Base-by-base conservation (phyloP, 768 basidiomycete genomes). In the Suillus tomentosus region DNA sequence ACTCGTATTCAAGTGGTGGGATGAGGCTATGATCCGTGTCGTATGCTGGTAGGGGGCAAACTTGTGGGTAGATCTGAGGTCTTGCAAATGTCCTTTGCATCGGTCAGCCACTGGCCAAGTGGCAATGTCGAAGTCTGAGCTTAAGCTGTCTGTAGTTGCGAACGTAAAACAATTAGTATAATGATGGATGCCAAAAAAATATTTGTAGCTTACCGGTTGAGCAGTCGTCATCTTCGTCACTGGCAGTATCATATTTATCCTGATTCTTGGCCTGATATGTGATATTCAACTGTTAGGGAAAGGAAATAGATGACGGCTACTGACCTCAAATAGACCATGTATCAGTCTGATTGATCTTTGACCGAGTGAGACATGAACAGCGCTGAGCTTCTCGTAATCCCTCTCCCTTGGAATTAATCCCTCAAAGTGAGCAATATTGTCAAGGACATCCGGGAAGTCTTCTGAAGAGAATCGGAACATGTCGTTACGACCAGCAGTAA, bases 71-170 rank as follows among this genome's bases (percentile, higher is more conserved):
- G 47, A 27, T 10, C 34, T 17, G 3, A 64, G 50, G 8, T 19
- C 7, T 10, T 61, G 34, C 24, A 64, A 36, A 2, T 34, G 19
- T 0, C 10, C 5, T 27, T 54, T 39, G 59, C 64, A 64, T 13
- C 43, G 10, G 19, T 60, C 19, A 1, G 58, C 48, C 31, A 64
- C 60, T 14, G 59, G 64, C 64, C 64, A 64, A 5, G 45, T 47
- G 10, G 57, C 8, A 37, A 64, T 61, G n/a, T 42, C 15, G 19
- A 64, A 64, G 22, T 60, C 27, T 3, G 59, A 15, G 47, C 42
- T 51, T 24, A 61, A 57, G 7, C 17, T 24, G 11, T 60, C 37
- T 42, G 62, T 9, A 42, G 22, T 37, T 17, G n/a, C 17, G 3
- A 8, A 17, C 3, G 9, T 36, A 36, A 40, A n/a, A 50, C 4